Conservation (phyloP, 768 basidiomycete species). For the Lactarius indigo region DNA sequence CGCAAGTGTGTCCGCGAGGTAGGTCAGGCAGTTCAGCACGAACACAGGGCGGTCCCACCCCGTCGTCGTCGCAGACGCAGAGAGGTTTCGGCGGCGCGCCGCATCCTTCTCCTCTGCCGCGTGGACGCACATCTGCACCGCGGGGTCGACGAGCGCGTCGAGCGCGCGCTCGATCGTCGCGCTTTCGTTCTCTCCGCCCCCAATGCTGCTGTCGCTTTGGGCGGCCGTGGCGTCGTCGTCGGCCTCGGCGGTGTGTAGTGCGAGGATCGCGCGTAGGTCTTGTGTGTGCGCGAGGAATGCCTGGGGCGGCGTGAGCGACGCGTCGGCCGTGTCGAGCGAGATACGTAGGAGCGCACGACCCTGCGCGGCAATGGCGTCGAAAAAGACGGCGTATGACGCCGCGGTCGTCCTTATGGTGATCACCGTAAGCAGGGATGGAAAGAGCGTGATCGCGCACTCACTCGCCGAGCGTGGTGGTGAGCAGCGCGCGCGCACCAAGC, state of each 20-base stretch:
- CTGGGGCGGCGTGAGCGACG: constrained; percentile 68
- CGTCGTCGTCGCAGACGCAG: not conserved
- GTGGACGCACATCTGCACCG: constrained; percentile 66
- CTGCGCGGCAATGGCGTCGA: constrained; percentile 82
- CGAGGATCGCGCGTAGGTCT: constrained; percentile 78
- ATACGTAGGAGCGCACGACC: constrained; percentile 59
- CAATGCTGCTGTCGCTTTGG: constrained; percentile 25
- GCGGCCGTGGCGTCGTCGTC: constrained; percentile 6
- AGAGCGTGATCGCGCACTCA: constrained; percentile 48
- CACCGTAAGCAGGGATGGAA: not conserved
- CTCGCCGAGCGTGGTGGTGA: constrained; percentile 80
- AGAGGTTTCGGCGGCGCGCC: constrained; percentile 45
- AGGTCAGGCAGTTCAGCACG: constrained; percentile 80
- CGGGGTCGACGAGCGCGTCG: constrained; percentile 82
- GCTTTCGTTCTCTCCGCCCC: not conserved
- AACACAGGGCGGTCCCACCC: constrained; percentile 83
- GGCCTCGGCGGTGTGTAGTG: constrained; percentile 47
- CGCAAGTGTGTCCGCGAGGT: constrained; percentile 71
- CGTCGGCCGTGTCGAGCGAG: constrained; percentile 63
- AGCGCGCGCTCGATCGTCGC: constrained; percentile 68
- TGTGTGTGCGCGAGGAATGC: constrained; percentile 79
- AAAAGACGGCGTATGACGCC: constrained; percentile 78
- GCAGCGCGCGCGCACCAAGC: constrained; percentile 76
- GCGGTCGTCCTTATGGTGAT: constrained; percentile 64
- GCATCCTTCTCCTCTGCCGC: constrained; percentile 70